Base-by-base conservation (phyloP, 371 early-diverging fungal species). In the Mortierella sp. region DNA sequence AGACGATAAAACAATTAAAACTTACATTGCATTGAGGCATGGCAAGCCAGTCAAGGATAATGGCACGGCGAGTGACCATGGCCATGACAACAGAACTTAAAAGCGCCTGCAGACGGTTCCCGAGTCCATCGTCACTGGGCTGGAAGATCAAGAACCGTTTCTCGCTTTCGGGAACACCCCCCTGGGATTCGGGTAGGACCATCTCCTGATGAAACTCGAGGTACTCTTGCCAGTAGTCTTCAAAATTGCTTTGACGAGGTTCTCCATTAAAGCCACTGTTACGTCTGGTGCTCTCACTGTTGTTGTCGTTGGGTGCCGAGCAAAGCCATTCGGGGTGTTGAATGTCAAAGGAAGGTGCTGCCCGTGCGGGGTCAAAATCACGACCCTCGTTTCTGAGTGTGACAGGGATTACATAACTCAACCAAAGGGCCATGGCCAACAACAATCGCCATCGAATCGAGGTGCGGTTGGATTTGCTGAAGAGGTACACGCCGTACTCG, bases 1-100 rank as follows among this genome's bases (percentile, higher is more conserved):
- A 52, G 13, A 72, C 44, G 38, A n/a, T n/a, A 50, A 52, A 16
- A 34, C 19, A 70, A 72, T 54, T 42, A 63, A 28, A 28, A 84
- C 86, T 73, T 82, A 85, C 86, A 50, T 82, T 82, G 78, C 82
- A 85, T 72, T 81, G 80, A 0, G 82, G 82, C 55, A 42, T 79
- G 2, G 86, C 82, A n/a, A 74, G 45, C 82, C 86, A 85, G 80
- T 85, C 86, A 11, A 82, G 73, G 54, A 85, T 70, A 63, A 85
- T 80, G 19, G 86, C 86, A 34, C 86, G 86, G 4, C 74, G 70
- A 28, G 76, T 79, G 21, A 85, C 57, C 82, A 85, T 85, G 16
- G 78, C 86, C 78, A 82, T 34, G 16, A 85, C 86, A 0, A 85
- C 86, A 45, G 86, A 55, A 31, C 86, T 85, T 55, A 85, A 28